Conservation (phyloP, 129 eudicot species). For the Saposhnikovia divaricata region DNA sequence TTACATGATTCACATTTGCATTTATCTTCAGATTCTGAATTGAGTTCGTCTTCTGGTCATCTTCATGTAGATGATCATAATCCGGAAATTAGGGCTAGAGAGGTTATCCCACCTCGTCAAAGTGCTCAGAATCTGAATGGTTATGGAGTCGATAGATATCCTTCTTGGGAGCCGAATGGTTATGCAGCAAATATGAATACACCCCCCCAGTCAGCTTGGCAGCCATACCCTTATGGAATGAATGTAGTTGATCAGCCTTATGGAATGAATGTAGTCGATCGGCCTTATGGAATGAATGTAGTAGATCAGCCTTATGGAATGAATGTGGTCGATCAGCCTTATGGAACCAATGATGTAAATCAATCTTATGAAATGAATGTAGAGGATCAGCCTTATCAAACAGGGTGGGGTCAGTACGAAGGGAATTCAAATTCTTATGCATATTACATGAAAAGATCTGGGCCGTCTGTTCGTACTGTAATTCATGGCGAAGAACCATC, state of each 20-base stretch:
- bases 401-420: conserved; percentile 26
- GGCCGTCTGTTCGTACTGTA: conserved; percentile 57
- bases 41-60: conserved; percentile 22
- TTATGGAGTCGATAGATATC: conserved; percentile 4
- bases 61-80: conserved; percentile 23
- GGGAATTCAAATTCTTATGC: conserved; percentile 30
- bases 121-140: conserved; percentile 5
- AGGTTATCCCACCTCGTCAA: not conserved
- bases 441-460: conserved; percentile 68
- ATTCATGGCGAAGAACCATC: conserved; percentile 47
- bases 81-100: not conserved
- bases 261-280: not conserved
- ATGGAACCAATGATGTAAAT: not conserved
- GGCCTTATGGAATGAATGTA: not conserved
- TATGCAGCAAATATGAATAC: not conserved
- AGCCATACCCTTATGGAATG: not conserved
- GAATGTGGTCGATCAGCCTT: not conserved
- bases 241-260: not conserved
- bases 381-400: conserved; percentile 17
- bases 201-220: not conserved
- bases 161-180: conserved; percentile 25
- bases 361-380: not conserved
- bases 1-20: conserved; percentile 27
- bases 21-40: conserved; percentile 26
- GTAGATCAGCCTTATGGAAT: not conserved